These are phyloP conservation scores for Pholiota adiposa DNA, from an alignment of 1,284 basidiomycete species.

Conservation along the genomic window DNA sequence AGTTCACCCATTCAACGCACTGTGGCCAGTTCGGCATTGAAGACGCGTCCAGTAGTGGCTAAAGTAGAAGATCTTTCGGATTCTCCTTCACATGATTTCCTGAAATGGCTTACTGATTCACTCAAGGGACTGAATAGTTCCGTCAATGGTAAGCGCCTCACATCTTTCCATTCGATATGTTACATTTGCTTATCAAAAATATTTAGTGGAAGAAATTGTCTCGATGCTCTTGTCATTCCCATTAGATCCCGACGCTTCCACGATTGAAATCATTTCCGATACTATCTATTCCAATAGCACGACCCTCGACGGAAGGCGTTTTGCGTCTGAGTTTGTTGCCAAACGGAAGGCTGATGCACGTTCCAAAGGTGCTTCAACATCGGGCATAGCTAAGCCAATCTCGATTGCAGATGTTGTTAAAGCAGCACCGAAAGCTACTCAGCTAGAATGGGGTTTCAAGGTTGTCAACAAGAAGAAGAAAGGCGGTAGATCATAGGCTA, in stretches of 20 bases:
- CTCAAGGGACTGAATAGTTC: constrained; percentile 84
- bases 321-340: constrained; percentile 89
- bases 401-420: constrained; percentile 91
- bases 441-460: constrained; percentile 85
- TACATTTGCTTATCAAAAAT: constrained; percentile 17
- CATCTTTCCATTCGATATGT: constrained; percentile 7
- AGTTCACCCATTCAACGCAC: constrained; percentile 21
- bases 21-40: constrained; percentile 39
- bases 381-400: constrained; percentile 53
- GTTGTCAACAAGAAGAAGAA: constrained; percentile 94
- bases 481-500: constrained; percentile 51
- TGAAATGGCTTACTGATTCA: constrained; percentile 90
- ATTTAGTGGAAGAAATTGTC: constrained; percentile 88
- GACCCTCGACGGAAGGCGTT: constrained; percentile 93
- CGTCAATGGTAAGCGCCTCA: constrained; percentile 71
- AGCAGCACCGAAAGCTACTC: constrained; percentile 79
- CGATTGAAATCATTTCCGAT: constrained; percentile 90
- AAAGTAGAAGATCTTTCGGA: constrained; percentile 64
- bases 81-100: constrained; percentile 85
- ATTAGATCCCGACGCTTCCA: constrained; percentile 81
- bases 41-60: constrained; percentile 38
- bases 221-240: constrained; percentile 92
- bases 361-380: constrained; percentile 43
- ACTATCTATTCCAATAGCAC: constrained; percentile 92
- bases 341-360: constrained; percentile 83